Conservation (phyloP, 345 rosid species). For the Kernera saxatilis region DNA sequence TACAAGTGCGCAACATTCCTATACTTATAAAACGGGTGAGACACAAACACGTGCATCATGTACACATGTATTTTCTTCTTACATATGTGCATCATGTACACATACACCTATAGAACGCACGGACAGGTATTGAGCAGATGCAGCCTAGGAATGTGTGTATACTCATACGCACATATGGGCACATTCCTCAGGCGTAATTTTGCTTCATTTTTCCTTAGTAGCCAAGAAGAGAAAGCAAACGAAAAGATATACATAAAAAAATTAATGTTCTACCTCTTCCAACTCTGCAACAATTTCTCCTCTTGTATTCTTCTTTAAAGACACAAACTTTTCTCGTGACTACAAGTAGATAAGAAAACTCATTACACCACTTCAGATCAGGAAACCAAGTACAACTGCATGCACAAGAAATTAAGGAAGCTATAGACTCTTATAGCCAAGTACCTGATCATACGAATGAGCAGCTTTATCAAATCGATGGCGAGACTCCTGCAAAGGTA, state of each 20-base stretch:
- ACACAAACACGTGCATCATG: background rate
- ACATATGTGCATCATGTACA: background rate
- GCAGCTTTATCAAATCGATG: slow-evolving; percentile 59
- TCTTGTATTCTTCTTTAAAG: slow-evolving; percentile 77
- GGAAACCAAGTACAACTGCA: background rate
- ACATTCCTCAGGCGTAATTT: background rate
- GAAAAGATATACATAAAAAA: background rate
- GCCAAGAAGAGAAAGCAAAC: background rate
- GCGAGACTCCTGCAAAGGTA: slow-evolving; percentile 66
- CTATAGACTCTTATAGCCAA: background rate
- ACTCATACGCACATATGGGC: background rate
- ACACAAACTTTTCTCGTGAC: slow-evolving; percentile 90
- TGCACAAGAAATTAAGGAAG: background rate
- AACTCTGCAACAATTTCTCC: slow-evolving; percentile 70
- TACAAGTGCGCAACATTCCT: background rate
- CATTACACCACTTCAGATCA: slow-evolving; percentile 10
- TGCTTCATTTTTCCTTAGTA: background rate
- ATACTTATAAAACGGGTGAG: background rate
- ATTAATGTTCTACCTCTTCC: slow-evolving; percentile 63
- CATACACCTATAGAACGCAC: background rate
- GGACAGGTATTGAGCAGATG: background rate
- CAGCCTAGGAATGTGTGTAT: background rate
- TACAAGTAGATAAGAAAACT: slow-evolving; percentile 29
- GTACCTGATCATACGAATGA: slow-evolving; percentile 78
- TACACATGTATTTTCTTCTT: background rate